These are phyloP conservation scores for Heteromeles arbutifolia DNA, from an alignment of 306 rosid genomes.

Conservation along the genomic window DNA sequence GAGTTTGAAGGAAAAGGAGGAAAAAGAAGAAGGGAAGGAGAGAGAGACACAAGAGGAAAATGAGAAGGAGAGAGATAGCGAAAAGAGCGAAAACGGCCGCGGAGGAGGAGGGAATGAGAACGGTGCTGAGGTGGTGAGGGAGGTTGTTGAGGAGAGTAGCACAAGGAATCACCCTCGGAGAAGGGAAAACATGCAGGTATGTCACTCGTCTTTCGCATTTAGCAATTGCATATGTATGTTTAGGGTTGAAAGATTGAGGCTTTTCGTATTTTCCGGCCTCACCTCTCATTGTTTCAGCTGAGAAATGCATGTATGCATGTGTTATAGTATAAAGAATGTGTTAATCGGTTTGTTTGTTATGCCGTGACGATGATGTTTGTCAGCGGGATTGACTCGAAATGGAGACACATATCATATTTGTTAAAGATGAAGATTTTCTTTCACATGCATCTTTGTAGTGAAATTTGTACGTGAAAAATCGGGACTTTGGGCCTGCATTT, in stretches of 20 bases:
- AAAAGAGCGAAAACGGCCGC: conserved; percentile 13
- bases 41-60: conserved; percentile 5
- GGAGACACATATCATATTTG: background rate
- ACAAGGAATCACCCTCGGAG: conserved; percentile 53
- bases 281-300: background rate
- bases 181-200: conserved; percentile 21
- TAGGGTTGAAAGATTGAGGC: background rate
- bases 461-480: background rate
- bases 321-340: background rate
- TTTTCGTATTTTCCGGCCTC: too few relatives aligned
- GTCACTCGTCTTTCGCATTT: too few relatives aligned
- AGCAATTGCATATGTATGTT: background rate
- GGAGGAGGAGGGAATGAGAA: conserved; percentile 34
- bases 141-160: background rate
- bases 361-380: background rate
- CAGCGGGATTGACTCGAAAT: background rate
- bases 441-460: background rate
- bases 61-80: conserved; percentile 18
- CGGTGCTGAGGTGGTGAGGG: conserved; percentile 20
- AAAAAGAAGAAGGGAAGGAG: background rate
- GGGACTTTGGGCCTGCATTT: background rate
- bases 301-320: background rate
- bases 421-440: background rate
- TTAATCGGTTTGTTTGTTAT: background rate
- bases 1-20: conserved; percentile 20